Evolutionary conservation across 257 asterid species (phyloP).

Genomic region (Solanum rostratum): DNA sequence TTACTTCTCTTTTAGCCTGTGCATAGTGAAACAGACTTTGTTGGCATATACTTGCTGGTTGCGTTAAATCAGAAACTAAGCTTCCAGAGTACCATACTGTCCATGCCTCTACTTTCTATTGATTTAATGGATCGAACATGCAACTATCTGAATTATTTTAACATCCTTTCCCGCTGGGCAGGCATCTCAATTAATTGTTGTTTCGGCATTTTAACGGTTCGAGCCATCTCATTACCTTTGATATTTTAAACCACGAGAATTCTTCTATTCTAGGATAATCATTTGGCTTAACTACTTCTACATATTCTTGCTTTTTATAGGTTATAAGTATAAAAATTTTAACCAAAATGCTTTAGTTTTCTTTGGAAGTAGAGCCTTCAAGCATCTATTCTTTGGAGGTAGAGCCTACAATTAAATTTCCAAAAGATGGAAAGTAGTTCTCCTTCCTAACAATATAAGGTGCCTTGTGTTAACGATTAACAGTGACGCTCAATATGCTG

Average conservation of each 20-base stretch:
- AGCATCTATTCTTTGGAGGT: not conserved
- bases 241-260: not conserved
- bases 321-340: not conserved
- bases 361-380: not conserved
- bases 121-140: not conserved
- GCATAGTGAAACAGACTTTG: not conserved
- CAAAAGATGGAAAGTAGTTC: not conserved
- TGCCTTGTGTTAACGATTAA: not conserved
- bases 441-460: not conserved
- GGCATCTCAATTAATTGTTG: not conserved
- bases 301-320: not conserved
- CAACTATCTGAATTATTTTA: not conserved
- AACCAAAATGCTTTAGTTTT: not conserved
- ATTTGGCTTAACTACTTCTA: not conserved
- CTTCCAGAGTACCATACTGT: not conserved
- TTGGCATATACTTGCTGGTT: not conserved
- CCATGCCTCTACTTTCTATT: not conserved
- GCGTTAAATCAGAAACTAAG: not conserved
- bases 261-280: not conserved
- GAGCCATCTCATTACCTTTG: not conserved
- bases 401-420: not conserved
- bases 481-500: not conserved
- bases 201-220: not conserved
- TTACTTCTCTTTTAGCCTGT: not conserved
- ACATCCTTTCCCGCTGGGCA: not conserved